Evolutionary conservation across 768 basidiomycete genomes (phyloP).

Genomic region (Sistotremastrum suecicum): DNA sequence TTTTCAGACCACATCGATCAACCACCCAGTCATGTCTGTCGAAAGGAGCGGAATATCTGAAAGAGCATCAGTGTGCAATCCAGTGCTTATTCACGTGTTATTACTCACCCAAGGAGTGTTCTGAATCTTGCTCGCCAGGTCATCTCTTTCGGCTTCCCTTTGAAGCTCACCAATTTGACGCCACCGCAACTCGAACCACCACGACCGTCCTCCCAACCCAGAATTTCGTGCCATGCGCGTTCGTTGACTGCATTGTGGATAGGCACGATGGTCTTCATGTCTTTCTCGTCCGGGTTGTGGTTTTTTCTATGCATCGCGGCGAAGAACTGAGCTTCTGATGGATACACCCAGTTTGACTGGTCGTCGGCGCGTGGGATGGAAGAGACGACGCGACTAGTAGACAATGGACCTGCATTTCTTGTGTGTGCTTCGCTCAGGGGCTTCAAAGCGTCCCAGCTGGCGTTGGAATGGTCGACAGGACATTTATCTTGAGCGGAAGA

Average conservation of each 20-base stretch:
- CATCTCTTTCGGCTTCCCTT: constrained; percentile 69
- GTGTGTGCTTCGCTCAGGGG: not conserved
- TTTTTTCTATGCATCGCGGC: constrained; percentile 94
- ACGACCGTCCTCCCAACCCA: constrained; percentile 69
- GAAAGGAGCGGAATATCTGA: constrained; percentile 85
- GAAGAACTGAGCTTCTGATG: constrained; percentile 97
- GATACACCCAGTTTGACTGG: constrained; percentile 82
- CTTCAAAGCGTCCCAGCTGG: constrained; percentile 2
- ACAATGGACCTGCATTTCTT: constrained; percentile 23
- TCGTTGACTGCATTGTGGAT: constrained; percentile 99
- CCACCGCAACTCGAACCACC: constrained; percentile 78
- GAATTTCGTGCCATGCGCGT: constrained; percentile 70
- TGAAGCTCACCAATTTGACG: constrained; percentile 75
- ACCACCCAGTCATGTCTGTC: constrained; percentile 97
- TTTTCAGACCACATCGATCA: constrained; percentile 77
- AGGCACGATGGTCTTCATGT: constrained; percentile 93
- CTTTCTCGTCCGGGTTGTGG: constrained; percentile 70
- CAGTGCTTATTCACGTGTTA: not conserved
- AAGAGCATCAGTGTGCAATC: constrained; percentile 1
- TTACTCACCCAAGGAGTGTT: constrained; percentile 69
- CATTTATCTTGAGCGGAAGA: constrained; percentile 26
- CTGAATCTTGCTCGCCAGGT: constrained; percentile 74
- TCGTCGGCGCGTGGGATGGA: constrained; percentile 69
- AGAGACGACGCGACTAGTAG: constrained; percentile 65
- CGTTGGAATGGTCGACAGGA: constrained; percentile 44